These are phyloP conservation scores for Cadophora sp. DNA, from an alignment of 2,329 filamentous ascomycete species.

Conservation along the genomic window DNA sequence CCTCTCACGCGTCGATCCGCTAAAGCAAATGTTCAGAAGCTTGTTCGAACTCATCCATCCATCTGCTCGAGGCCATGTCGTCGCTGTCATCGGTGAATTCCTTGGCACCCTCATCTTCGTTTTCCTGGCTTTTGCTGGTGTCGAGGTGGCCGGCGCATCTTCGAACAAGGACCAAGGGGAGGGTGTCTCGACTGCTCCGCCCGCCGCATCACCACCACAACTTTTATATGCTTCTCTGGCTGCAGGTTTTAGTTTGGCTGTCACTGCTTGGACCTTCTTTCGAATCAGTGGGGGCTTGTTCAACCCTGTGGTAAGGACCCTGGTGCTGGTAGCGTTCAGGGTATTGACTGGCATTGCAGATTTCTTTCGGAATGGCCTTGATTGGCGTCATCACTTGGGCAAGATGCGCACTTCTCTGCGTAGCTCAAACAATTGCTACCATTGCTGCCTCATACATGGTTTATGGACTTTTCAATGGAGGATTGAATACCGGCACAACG, in stretches of 20 bases:
- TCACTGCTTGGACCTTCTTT: conserved; percentile 56
- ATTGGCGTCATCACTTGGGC: conserved; percentile 47
- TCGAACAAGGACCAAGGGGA: conserved; percentile 45
- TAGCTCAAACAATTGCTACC: conserved; percentile 46
- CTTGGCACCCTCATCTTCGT: conserved; percentile 54
- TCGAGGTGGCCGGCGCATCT: conserved; percentile 37
- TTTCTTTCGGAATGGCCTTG: conserved; percentile 48
- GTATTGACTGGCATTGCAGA: conserved; percentile 33
- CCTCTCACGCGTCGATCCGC: conserved; percentile 32
- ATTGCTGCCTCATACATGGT: conserved; percentile 52
- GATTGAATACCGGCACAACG: conserved; percentile 51
- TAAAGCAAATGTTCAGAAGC: conserved; percentile 31
- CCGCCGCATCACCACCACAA: conserved; percentile 24
- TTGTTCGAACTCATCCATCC: conserved; percentile 32
- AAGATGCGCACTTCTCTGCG: conserved; percentile 44
- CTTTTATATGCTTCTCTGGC: conserved; percentile 42
- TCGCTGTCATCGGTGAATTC: conserved; percentile 57
- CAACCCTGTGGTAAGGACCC: conserved; percentile 53
- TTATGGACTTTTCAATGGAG: conserved; percentile 51
- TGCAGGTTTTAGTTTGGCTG: conserved; percentile 48
- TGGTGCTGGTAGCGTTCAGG: neutral
- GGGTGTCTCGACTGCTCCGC: conserved; percentile 30
- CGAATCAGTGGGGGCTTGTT: conserved; percentile 58
- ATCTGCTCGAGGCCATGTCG: conserved; percentile 50
- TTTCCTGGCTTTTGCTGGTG: conserved; percentile 43